Conservation (phyloP, 1,139 yeast genomes). For the Hemisphaericaspora lyxosophila region DNA sequence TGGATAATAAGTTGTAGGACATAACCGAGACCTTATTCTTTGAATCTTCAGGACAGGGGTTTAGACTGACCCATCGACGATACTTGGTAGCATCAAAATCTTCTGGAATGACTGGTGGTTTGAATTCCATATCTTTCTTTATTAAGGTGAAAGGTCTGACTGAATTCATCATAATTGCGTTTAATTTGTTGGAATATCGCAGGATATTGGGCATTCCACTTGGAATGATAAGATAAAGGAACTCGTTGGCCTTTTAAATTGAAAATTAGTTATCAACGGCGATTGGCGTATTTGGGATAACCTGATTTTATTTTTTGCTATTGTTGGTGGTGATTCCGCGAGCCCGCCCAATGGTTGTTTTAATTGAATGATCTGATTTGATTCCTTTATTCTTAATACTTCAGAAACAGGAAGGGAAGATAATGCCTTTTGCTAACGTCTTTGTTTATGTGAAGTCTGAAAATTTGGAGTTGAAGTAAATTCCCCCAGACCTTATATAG, state of each 20-base stretch:
- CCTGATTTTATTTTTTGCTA: no score
- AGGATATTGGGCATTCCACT: neutral
- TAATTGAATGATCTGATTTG: no score
- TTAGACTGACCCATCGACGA: slow-evolving; percentile 22
- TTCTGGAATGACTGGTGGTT: slow-evolving; percentile 5
- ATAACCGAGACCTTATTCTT: slow-evolving; percentile 31
- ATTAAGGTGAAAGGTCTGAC: slow-evolving; percentile 5
- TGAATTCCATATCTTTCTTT: slow-evolving; percentile 4
- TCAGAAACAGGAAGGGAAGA: no score
- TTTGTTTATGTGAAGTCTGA: no score
- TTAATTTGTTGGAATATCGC: slow-evolving; percentile 9
- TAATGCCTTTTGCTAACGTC: no score
- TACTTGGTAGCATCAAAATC: slow-evolving; percentile 24
- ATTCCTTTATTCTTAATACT: no score
- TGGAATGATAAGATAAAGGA: neutral
- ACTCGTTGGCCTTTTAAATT: neutral
- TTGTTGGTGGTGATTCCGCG: no score
- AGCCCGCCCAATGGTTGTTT: no score
- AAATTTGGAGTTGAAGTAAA: no score
- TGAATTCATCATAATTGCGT: neutral
- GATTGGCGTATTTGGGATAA: no score
- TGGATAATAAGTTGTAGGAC: slow-evolving; percentile 54
- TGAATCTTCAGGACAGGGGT: slow-evolving; percentile 6
- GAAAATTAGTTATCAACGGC: neutral
- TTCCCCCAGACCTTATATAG: no score